phyloP scores from a whole-genome alignment of 176 grass and related monocot species.

The Aegilops umbellulata region DNA sequence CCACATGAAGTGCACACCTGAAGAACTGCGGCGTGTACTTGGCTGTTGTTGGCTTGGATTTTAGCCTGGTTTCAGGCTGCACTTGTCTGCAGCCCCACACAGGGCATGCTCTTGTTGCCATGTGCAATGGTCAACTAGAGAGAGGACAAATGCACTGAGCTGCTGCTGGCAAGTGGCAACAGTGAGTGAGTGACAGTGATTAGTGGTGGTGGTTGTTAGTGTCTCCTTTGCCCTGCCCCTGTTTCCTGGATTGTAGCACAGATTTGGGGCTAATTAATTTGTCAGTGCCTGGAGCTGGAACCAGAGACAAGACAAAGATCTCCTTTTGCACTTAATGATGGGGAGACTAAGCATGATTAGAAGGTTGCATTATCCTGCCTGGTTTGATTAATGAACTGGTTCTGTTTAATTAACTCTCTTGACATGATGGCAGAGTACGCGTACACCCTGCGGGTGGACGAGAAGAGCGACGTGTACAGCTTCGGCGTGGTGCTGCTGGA shows the following conservation, averaged over 20 bases:
- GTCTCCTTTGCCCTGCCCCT: background rate
- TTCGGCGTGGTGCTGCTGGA: slow-evolving; percentile 86
- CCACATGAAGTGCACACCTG: background rate
- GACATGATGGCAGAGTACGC: slow-evolving; percentile 53
- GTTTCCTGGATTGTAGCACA: slow-evolving; percentile 24
- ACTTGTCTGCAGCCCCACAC: background rate
- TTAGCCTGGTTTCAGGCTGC: background rate
- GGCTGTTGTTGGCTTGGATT: background rate
- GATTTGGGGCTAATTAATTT: background rate
- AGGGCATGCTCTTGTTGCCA: background rate
- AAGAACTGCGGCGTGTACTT: background rate
- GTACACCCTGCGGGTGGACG: slow-evolving; percentile 74
- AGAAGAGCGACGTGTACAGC: slow-evolving; percentile 93
- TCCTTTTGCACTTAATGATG: slow-evolving; percentile 7
- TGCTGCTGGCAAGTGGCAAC: background rate
- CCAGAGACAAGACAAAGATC: background rate
- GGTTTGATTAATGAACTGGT: too few relatives aligned
- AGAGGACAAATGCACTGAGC: background rate
- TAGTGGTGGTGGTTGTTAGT: background rate
- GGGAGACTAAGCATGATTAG: background rate
- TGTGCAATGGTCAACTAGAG: slow-evolving; percentile 32
- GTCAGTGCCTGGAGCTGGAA: background rate
- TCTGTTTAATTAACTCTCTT: background rate
- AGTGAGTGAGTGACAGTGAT: background rate
- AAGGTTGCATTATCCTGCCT: too few relatives aligned